Evolutionary conservation across 2,329 filamentous ascomycete genomes (phyloP).

Genomic region (Pseudogymnoascus sp.): DNA sequence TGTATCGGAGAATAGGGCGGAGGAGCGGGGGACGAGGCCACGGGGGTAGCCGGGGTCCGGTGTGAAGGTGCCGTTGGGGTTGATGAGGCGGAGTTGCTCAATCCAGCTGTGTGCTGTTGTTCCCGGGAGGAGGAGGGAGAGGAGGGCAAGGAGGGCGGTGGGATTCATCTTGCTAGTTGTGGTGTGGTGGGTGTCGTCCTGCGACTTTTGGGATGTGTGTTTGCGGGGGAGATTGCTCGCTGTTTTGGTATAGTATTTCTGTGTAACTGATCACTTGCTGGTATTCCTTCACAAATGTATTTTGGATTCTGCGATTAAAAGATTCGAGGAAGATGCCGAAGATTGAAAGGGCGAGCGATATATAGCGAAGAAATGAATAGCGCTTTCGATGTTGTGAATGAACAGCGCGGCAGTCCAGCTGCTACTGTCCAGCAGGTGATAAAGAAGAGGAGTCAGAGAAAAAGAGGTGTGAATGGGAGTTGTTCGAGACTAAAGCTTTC

Average conservation of each 20-base stretch:
- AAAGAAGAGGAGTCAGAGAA: conserved; percentile 3
- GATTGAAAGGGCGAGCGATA: background rate
- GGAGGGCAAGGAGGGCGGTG: background rate
- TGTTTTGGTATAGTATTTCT: background rate
- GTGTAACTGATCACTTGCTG: background rate
- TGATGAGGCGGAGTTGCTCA: conserved; percentile 63
- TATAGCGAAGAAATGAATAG: conserved; percentile 5
- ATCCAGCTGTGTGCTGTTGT: conserved; percentile 69
- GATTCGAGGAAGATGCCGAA: background rate
- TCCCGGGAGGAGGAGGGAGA: background rate
- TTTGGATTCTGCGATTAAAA: background rate
- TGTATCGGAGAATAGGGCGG: conserved; percentile 46
- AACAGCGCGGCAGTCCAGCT: background rate
- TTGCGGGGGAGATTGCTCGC: background rate
- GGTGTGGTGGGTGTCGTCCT: background rate
- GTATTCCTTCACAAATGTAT: background rate
- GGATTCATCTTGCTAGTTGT: background rate
- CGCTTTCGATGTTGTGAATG: conserved; percentile 3
- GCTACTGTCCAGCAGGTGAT: conserved; percentile 3
- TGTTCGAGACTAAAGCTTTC: conserved; percentile 3
- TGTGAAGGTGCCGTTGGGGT: conserved; percentile 63
- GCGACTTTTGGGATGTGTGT: background rate
- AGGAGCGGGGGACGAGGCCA: conserved; percentile 52
- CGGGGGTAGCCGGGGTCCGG: conserved; percentile 64
- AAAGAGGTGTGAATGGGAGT: background rate